Percentiles rank a stretch among this genome's conserved stretches.
Evolutionary conservation across 176 grass and related monocot genomes (phyloP).

Genomic region (Urochloa ruziziensis): DNA sequence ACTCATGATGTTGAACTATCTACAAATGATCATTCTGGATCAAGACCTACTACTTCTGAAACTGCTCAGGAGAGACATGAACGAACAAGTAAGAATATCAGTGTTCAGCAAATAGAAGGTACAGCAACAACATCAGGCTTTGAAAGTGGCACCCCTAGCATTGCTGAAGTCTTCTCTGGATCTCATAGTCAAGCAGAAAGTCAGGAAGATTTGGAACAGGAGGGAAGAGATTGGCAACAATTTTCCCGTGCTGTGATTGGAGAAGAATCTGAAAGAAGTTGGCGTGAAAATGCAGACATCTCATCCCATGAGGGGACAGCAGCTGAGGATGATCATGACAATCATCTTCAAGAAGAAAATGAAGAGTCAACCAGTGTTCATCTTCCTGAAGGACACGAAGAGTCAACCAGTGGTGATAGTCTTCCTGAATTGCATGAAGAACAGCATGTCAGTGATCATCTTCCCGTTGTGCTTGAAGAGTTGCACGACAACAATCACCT

Average conservation of each 20-base stretch:
- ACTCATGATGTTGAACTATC: conserved; percentile 39
- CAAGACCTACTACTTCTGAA: conserved; percentile 34
- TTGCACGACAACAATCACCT: conserved; percentile 47
- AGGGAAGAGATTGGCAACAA: conserved; percentile 41
- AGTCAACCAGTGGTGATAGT: conserved; percentile 45
- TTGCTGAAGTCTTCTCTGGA: conserved; percentile 34
- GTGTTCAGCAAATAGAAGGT: conserved; percentile 29
- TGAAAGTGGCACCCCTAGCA: conserved; percentile 38
- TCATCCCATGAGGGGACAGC: conserved; percentile 42
- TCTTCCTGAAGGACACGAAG: conserved; percentile 48
- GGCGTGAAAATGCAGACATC: conserved; percentile 50
- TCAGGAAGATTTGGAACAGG: conserved; percentile 44
- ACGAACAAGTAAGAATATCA: conserved; percentile 30
- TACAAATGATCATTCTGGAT: conserved; percentile 47
- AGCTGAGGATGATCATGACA: conserved; percentile 33
- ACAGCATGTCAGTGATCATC: conserved; percentile 41
- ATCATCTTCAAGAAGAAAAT: conserved; percentile 35
- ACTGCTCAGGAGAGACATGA: conserved; percentile 40
- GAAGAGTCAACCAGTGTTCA: conserved; percentile 50
- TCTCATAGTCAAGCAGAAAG: conserved; percentile 39
- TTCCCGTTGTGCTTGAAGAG: conserved; percentile 46
- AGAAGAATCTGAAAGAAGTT: conserved; percentile 51
- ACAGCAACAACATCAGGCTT: conserved; percentile 34
- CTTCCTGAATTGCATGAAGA: conserved; percentile 46
- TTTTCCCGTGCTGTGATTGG: conserved; percentile 29